A percentile compares a stretch with the other conserved stretches of the same genome.
Conservation (phyloP, 352 stramenopile species). For the Phytophthora colocasiae region DNA sequence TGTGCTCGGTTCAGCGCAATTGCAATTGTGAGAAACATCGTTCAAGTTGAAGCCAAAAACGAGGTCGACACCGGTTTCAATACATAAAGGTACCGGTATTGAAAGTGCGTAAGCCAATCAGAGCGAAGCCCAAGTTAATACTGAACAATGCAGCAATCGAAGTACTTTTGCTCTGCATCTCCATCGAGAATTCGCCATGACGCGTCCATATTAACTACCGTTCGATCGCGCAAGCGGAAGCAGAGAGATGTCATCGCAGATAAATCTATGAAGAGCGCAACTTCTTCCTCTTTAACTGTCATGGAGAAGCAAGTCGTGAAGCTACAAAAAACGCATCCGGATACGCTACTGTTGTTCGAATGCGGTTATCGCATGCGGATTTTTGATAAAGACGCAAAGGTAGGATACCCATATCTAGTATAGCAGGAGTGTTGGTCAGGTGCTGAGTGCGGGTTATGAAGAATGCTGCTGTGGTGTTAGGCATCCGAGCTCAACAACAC, state of each 20-base stretch:
- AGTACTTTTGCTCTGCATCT: conserved; percentile 2
- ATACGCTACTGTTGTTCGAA: conserved; percentile 75
- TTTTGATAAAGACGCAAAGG: conserved; percentile 77
- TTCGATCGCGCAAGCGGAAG: conserved; percentile 27
- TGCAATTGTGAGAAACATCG: conserved; percentile 14
- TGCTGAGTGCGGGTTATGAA: conserved; percentile 1
- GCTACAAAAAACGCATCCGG: conserved; percentile 48
- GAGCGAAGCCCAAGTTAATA: neutral
- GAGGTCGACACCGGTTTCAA: neutral
- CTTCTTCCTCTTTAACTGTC: conserved; percentile 45
- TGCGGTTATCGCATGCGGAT: conserved; percentile 85
- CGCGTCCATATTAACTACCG: conserved; percentile 2
- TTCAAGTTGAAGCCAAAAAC: conserved; percentile 2
- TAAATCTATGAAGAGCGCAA: neutral
- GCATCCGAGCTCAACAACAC: conserved; percentile 43
- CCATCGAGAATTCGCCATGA: neutral
- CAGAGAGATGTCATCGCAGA: conserved; percentile 10
- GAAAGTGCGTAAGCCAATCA: conserved; percentile 5
- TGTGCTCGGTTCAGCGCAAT: neutral
- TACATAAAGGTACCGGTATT: neutral
- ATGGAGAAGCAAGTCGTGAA: conserved; percentile 81
- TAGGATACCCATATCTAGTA: neutral
- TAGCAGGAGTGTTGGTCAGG: neutral
- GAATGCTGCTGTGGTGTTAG: conserved; percentile 46
- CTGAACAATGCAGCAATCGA: conserved; percentile 1